These are phyloP conservation scores for Saccharomycopsis fodiens DNA, from an alignment of 805 yeast species.

Conservation along the genomic window DNA sequence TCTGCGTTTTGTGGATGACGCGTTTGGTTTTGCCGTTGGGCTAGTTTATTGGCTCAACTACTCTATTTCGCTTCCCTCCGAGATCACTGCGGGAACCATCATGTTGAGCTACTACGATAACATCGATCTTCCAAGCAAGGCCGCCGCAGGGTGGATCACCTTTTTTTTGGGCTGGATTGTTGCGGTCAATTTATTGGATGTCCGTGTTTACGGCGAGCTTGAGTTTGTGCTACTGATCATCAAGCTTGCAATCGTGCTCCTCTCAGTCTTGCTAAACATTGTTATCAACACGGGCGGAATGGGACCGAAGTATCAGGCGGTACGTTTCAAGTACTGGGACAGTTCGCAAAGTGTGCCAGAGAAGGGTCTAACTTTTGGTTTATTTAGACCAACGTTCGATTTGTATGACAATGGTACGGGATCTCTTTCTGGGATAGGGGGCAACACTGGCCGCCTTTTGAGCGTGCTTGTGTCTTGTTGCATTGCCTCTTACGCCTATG, in stretches of 20 bases:
- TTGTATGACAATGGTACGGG: conserved; percentile 53
- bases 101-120: conserved; percentile 61
- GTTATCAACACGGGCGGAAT: conserved; percentile 56
- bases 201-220: conserved; percentile 65
- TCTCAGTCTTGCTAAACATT: conserved; percentile 51
- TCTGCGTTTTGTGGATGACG: conserved; percentile 69
- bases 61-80: conserved; percentile 68
- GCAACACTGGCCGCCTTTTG: conserved; percentile 51
- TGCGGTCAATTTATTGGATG: conserved; percentile 55
- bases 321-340: conserved; percentile 74
- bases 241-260: conserved; percentile 44
- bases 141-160: conserved; percentile 67
- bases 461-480: conserved; percentile 54
- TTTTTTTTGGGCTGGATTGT: conserved; percentile 47
- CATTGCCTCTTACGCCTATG: conserved; percentile 66
- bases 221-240: conserved; percentile 56
- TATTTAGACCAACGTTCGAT: conserved; percentile 69
- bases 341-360: conserved; percentile 36
- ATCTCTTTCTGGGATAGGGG: conserved; percentile 48
- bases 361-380: conserved; percentile 51
- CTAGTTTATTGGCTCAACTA: conserved; percentile 70
- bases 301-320: conserved; percentile 35
- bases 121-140: conserved; percentile 41
- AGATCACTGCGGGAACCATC: conserved; percentile 72
- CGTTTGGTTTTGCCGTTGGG: conserved; percentile 69